Base-by-base conservation (phyloP, 1,284 basidiomycete genomes). In the Butyriboletus appendiculatus region DNA sequence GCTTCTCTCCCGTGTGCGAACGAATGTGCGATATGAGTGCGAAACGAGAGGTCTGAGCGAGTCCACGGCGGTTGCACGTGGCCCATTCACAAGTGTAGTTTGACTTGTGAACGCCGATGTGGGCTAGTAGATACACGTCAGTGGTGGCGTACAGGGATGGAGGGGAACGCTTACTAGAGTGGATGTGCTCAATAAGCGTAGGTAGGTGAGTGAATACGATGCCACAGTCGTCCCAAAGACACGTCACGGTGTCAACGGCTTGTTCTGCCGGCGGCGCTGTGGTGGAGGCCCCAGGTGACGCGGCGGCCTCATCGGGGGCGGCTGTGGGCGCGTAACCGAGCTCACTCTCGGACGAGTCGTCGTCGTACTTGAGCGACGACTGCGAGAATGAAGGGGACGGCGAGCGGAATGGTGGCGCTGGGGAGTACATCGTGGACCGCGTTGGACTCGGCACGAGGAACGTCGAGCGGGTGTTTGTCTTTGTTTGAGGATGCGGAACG, bases 1-100 rank as follows among this genome's bases (percentile, higher is more conserved):
- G 93, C 66, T 94, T 94, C 72, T 96, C 94, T 44, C 93, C 93
- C 0, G 94, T 96, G 66, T 96, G 93, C n/a, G 84, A 92, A 32
- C 92, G 82, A 44, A 94, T 83, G 66, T 96, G 94, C 10, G 89
- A 89, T 58, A 94, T 85, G 33, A 96, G 81, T 5, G 93, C 93
- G 60, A 94, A 95, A 15, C 91, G 84, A 7, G 90, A 92, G 0
- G 90, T 93, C 66, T 96, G 93, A 1, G 87, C 80, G 48, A 94
- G 81, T 11, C 91, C 90, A 46, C 88, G 80, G 28, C 93, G 82
- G 16, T 78, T 75, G 72, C 94, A 96, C 2, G 88, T 87, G 12
- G 81, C 75, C 93, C 93, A 96, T 76, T 94, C 90, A 71, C 94
- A 96, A 24, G 88, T 86, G 69, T 95, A 95, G 62, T 84, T 88